Conservation (phyloP, 805 yeast genomes). For the Teunomyces kruisii region DNA sequence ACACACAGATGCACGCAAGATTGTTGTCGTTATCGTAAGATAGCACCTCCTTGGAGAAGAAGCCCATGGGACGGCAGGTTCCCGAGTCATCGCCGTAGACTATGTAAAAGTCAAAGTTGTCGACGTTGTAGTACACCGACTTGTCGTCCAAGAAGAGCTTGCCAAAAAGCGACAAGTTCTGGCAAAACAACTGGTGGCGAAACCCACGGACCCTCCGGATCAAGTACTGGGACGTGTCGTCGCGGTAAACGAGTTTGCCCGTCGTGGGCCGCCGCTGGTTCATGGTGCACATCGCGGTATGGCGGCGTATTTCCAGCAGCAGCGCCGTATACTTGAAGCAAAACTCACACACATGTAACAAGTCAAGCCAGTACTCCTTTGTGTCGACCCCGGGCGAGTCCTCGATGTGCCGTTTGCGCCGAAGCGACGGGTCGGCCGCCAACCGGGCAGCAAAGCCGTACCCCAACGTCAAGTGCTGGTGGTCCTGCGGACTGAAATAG, state of each 20-base stretch:
- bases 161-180: slow-evolving; percentile 79
- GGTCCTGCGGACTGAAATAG: slow-evolving; percentile 46
- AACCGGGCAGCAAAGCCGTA: slow-evolving; percentile 29
- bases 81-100: slow-evolving; percentile 50
- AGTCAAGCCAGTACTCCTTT: slow-evolving; percentile 52
- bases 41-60: slow-evolving; percentile 82
- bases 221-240: slow-evolving; percentile 42
- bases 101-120: slow-evolving; percentile 76
- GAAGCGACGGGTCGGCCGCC: slow-evolving; percentile 13
- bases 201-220: slow-evolving; percentile 71
- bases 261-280: slow-evolving; percentile 39
- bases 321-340: slow-evolving; percentile 80
- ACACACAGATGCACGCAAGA: slow-evolving; percentile 84
- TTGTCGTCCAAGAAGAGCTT: slow-evolving; percentile 88
- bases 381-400: neutral
- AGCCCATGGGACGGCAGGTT: slow-evolving; percentile 69
- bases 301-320: slow-evolving; percentile 46
- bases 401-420: neutral
- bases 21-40: slow-evolving; percentile 77
- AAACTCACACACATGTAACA: slow-evolving; percentile 68
- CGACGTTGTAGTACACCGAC: slow-evolving; percentile 79
- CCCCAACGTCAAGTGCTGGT: slow-evolving; percentile 47
- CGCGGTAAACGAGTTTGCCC: slow-evolving; percentile 71
- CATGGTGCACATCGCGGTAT: slow-evolving; percentile 44
- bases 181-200: slow-evolving; percentile 67